Evolutionary conservation across 371 early-diverging fungal genomes (phyloP).

Genomic region (Mucor plumbeus): DNA sequence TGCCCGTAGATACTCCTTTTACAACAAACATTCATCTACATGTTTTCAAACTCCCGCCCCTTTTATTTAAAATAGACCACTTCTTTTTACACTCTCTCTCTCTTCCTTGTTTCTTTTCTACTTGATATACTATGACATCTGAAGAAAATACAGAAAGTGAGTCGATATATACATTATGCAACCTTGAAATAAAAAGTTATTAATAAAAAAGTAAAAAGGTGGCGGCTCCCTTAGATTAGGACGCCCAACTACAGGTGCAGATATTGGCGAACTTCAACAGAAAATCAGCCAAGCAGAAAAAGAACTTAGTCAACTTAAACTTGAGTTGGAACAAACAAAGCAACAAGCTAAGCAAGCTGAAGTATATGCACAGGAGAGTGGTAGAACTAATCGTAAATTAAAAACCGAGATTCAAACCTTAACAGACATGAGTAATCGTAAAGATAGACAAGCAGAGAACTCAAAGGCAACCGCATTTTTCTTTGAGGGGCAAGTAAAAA

Average conservation of each 20-base stretch:
- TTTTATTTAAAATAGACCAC: neutral
- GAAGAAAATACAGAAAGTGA: slow-evolving; percentile 3
- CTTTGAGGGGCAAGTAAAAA: slow-evolving; percentile 58
- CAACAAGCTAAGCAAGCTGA: slow-evolving; percentile 55
- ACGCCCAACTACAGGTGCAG: slow-evolving; percentile 48
- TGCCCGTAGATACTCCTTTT: neutral
- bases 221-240: slow-evolving; percentile 17
- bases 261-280: slow-evolving; percentile 56
- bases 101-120: slow-evolving; percentile 7
- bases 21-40: neutral
- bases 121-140: slow-evolving; percentile 9
- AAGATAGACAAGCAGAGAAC: slow-evolving; percentile 58
- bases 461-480: slow-evolving; percentile 59
- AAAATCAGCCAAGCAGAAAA: slow-evolving; percentile 51
- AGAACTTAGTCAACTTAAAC: slow-evolving; percentile 40
- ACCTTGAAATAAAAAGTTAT: neutral
- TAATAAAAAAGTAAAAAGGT: neutral
- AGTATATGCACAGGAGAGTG: slow-evolving; percentile 51
- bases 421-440: slow-evolving; percentile 58
- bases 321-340: slow-evolving; percentile 50
- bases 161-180: neutral
- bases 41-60: slow-evolving; percentile 1
- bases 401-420: slow-evolving; percentile 56
- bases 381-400: slow-evolving; percentile 53
- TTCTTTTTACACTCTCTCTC: neutral